These are phyloP conservation scores for Neofusicoccum sp. DNA, from an alignment of 2,329 filamentous ascomycete genomes.

Conservation along the genomic window DNA sequence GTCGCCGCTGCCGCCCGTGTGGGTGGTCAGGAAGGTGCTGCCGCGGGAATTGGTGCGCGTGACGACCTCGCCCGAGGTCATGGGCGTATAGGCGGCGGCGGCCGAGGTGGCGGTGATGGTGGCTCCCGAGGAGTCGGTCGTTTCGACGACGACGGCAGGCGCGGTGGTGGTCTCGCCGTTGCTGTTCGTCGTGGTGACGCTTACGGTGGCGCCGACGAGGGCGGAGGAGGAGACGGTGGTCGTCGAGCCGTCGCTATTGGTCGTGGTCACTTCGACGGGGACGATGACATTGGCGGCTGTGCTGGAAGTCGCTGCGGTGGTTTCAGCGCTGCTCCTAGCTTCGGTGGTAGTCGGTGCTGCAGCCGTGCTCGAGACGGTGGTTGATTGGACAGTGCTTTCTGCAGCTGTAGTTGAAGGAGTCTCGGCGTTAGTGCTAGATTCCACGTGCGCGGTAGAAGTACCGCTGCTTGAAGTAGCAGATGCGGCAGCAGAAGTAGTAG, in stretches of 20 bases:
- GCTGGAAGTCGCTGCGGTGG: not conserved
- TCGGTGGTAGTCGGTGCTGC: not conserved
- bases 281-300: slow-evolving; percentile 36
- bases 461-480: slow-evolving; percentile 12
- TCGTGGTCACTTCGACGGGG: slow-evolving; percentile 39
- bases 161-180: slow-evolving; percentile 38
- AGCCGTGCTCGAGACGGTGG: not conserved
- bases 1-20: slow-evolving; percentile 42
- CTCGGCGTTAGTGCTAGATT: slow-evolving; percentile 9
- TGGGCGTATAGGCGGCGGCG: slow-evolving; percentile 24
- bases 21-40: slow-evolving; percentile 45
- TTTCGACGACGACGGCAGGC: slow-evolving; percentile 37
- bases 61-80: slow-evolving; percentile 39
- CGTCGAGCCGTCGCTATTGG: slow-evolving; percentile 35
- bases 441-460: slow-evolving; percentile 5
- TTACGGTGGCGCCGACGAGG: slow-evolving; percentile 41
- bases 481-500: slow-evolving; percentile 28
- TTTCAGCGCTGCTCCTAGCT: not conserved
- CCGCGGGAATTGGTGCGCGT: slow-evolving; percentile 44
- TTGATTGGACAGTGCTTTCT: slow-evolving; percentile 10
- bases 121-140: slow-evolving; percentile 41
- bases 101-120: slow-evolving; percentile 35
- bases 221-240: slow-evolving; percentile 39
- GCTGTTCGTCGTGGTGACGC: slow-evolving; percentile 40
- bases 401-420: slow-evolving; percentile 11